Conservation (phyloP, 257 asterid genomes). For the Sherardia arvensis region DNA sequence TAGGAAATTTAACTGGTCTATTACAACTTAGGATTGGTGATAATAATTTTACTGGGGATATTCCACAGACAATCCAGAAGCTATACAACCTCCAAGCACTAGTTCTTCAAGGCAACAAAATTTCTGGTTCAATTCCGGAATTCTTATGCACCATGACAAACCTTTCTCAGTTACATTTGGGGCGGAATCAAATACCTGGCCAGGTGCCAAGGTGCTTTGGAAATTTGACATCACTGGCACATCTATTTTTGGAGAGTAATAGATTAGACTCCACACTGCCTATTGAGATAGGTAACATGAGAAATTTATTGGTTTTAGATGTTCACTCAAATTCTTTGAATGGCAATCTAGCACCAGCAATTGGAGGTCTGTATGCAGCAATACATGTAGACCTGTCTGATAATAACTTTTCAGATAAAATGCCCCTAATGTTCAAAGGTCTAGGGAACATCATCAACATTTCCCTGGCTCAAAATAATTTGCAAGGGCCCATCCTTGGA, state of each 20-base stretch:
- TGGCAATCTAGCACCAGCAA: neutral
- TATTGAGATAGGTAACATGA: neutral
- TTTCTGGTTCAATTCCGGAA: conserved; percentile 3
- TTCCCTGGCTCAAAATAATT: neutral
- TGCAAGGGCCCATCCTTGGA: neutral
- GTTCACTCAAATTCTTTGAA: neutral
- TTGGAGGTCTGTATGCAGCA: neutral
- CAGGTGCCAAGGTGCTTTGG: conserved; percentile 9
- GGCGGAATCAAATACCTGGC: neutral
- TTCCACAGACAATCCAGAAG: neutral
- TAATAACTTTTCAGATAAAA: neutral
- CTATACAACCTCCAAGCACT: conserved; percentile 5
- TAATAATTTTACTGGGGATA: neutral
- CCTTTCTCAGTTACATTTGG: neutral
- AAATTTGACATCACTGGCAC: conserved; percentile 1
- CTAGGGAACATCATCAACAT: neutral
- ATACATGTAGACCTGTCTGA: neutral
- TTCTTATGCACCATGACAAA: neutral
- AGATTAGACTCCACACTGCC: neutral
- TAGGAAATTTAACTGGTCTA: conserved; percentile 2
- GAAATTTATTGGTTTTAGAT: neutral
- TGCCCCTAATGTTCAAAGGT: neutral
- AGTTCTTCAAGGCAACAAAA: neutral
- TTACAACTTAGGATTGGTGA: neutral
- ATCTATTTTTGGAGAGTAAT: neutral